Base-by-base conservation (phyloP, 2,329 filamentous ascomycete genomes). In the Fusarium subglutinans region DNA sequence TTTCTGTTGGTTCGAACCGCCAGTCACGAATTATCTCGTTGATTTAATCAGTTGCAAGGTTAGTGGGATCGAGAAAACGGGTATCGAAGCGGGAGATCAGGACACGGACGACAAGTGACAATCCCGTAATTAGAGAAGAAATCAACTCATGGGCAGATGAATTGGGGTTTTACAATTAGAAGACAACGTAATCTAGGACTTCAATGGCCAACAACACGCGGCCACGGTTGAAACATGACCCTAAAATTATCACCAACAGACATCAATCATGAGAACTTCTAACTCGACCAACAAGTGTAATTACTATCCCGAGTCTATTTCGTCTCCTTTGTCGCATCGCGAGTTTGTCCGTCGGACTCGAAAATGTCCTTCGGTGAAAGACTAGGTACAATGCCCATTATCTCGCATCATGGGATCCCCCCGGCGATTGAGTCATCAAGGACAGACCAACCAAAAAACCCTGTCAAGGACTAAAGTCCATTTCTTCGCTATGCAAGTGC, bases 401-500 rank as follows among this genome's bases (percentile, higher is more conserved):
- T 69, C 54, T 37, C 44, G 48, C 56, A 78, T 78, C 76, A 78
- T 71, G 76, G 65, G 76, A 61, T 66, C 71, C 54, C 62, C 62
- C 69, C 76, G 74, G 76, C 76, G 50, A 77, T 78, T 78, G 76
- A 78, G 50, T 78, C 76, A 78, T 76, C 66, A 43, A 57, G 60
- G 64, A 63, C 69, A 58, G 30, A 38, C 50, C 53, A 44, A 35
- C 44, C 45, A 55, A 69, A 51, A 69, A 48, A 38, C 69, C 63
- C 33, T 58, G 53, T 69, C 60, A 61, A 75, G 66, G 64, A 57
- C 63, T 64, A 12, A 55, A 59, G 45, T 24, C 38, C 12, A 26
- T 35, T 35, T n/a, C 15, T 38, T n/a, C 35, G 26, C 55, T 40
- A 71, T 76, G 74, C 75, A 63, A 58, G 74, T 76, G 71, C 69